Conservation (phyloP, 305 asterid species). For the Nicotiana rustica region DNA sequence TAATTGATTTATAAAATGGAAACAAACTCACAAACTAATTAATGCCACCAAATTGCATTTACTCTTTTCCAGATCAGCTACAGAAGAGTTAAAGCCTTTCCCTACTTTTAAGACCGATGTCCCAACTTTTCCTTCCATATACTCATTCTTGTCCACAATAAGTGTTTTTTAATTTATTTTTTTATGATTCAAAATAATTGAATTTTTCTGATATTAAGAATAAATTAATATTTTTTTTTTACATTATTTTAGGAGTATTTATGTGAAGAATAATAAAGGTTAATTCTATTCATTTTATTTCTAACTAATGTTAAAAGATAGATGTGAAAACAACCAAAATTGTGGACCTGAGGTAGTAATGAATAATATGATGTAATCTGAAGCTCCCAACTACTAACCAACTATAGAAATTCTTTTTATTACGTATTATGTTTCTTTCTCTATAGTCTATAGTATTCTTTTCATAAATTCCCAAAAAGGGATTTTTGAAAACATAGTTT, state of each 20-base stretch:
- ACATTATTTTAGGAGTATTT: too few relatives aligned
- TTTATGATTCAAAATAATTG: too few relatives aligned
- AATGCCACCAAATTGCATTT: constrained; percentile 43
- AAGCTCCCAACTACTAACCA: constrained; percentile 24
- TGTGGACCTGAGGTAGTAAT: not conserved
- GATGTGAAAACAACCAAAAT: too few relatives aligned
- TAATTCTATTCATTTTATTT: too few relatives aligned
- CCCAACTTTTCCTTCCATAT: not conserved
- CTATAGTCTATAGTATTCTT: not conserved
- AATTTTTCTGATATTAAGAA: too few relatives aligned
- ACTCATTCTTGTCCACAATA: too few relatives aligned
- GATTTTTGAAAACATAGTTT: not conserved
- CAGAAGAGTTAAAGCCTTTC: constrained; percentile 20
- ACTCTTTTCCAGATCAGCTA: constrained; percentile 32
- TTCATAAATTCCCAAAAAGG: not conserved
- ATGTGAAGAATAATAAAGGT: too few relatives aligned
- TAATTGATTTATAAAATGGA: not conserved
- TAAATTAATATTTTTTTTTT: too few relatives aligned
- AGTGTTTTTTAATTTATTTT: too few relatives aligned
- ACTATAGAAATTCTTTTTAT: not conserved
- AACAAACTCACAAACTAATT: not conserved
- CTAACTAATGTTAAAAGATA: too few relatives aligned
- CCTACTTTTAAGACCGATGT: not conserved
- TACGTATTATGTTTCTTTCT: not conserved
- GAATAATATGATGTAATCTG: not conserved